These are phyloP conservation scores for Pyrenophora graminea DNA, from an alignment of 2,329 filamentous ascomycete species.

Conservation along the genomic window DNA sequence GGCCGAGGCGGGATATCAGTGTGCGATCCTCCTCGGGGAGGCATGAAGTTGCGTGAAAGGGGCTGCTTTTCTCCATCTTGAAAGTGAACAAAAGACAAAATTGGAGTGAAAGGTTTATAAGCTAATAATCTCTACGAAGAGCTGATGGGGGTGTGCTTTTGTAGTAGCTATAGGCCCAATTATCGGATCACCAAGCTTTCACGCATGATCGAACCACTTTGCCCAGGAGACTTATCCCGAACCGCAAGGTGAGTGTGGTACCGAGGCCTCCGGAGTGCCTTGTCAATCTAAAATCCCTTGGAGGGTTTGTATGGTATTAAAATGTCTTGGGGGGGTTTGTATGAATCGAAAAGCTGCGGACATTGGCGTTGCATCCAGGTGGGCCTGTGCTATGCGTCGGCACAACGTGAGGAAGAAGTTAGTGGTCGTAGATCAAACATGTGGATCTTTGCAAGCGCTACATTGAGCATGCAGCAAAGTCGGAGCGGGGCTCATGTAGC, in stretches of 20 bases:
- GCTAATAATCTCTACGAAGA: too few relatives aligned
- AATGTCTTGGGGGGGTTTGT: background rate
- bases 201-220: background rate
- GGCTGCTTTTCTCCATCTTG: constrained; percentile 3
- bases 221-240: background rate
- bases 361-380: background rate
- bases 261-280: background rate
- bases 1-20: constrained; percentile 30
- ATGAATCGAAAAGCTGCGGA: background rate
- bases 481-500: background rate
- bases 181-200: too few relatives aligned
- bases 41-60: constrained; percentile 17
- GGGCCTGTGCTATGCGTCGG: background rate
- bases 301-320: background rate
- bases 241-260: background rate
- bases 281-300: too few relatives aligned
- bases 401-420: background rate
- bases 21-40: constrained; percentile 26
- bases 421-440: background rate
- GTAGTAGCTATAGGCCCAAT: background rate
- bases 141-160: background rate
- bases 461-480: background rate
- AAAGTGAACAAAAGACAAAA: background rate
- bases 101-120: background rate
- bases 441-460: background rate